These are phyloP conservation scores for Lasiosphaeris hirsuta DNA, from an alignment of 495 filamentous ascomycete species.

Conservation along the genomic window DNA sequence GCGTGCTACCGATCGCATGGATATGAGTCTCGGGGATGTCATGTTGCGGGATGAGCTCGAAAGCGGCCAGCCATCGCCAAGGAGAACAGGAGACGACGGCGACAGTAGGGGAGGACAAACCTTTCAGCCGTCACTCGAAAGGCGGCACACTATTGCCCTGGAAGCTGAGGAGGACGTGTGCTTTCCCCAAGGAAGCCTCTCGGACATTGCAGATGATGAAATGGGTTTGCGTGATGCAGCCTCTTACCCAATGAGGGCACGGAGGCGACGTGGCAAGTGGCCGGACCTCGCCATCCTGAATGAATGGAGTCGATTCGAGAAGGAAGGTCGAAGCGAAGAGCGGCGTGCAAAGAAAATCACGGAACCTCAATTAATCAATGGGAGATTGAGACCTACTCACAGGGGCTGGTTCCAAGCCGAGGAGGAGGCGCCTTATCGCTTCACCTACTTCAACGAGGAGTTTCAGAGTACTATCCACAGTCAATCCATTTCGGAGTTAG, in stretches of 20 bases:
- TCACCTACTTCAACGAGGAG: conserved; percentile 98
- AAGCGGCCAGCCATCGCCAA: conserved; percentile 26
- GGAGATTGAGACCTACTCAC: conserved; percentile 74
- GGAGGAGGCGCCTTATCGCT: conserved; percentile 89
- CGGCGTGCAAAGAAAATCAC: conserved; percentile 88
- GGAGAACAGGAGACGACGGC: conserved; percentile 33
- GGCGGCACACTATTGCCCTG: conserved; percentile 45
- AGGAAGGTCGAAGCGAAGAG: conserved; percentile 82
- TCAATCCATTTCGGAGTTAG: conserved; percentile 86
- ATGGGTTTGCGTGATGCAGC: conserved; percentile 27
- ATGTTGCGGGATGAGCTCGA: conserved; percentile 63
- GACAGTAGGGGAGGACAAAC: conserved; percentile 27
- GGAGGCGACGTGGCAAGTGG: conserved; percentile 55
- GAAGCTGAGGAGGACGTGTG: conserved; percentile 85
- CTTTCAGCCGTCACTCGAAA: conserved; percentile 35
- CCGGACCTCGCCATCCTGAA: conserved; percentile 69
- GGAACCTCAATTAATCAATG: conserved; percentile 87
- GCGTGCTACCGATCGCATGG: conserved; percentile 45
- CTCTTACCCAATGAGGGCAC: conserved; percentile 38
- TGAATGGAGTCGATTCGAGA: conserved; percentile 88
- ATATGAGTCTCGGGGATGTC: conserved; percentile 73
- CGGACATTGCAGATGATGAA: conserved; percentile 78
- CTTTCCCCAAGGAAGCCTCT: conserved; percentile 76
- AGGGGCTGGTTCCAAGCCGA: conserved; percentile 83
- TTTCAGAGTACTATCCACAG: conserved; percentile 92